Conservation (phyloP, 345 rosid species). For the Cochlearia excelsa region DNA sequence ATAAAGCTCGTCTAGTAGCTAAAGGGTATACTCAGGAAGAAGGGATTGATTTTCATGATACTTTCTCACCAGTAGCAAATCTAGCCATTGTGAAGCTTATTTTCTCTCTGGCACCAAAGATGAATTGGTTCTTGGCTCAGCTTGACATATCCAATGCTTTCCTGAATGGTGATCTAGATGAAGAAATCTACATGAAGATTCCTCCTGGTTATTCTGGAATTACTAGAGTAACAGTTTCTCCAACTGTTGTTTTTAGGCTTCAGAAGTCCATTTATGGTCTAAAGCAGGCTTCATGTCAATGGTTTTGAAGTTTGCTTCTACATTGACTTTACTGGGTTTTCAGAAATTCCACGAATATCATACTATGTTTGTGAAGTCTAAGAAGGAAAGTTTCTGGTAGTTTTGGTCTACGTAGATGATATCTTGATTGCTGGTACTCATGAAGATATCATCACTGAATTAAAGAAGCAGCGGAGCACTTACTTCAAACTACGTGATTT, state of each 20-base stretch:
- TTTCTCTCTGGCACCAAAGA: background rate
- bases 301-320: background rate
- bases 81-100: background rate
- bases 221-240: background rate
- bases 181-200: background rate
- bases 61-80: no score
- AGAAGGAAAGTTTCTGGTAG: no score
- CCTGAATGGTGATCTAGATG: background rate
- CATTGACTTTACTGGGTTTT: background rate
- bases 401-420: background rate
- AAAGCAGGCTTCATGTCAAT: background rate
- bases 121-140: background rate
- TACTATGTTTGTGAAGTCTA: no score
- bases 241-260: background rate
- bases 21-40: no score
- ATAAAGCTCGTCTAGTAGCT: no score
- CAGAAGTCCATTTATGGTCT: background rate
- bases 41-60: no score
- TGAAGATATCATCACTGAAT: accelerated
- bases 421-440: background rate
- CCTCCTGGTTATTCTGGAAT: background rate
- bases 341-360: background rate
- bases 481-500: background rate
- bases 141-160: background rate
- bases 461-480: accelerated